Base-by-base conservation (phyloP, 164 flowering plant species). In the Magnolia changhungtana region DNA sequence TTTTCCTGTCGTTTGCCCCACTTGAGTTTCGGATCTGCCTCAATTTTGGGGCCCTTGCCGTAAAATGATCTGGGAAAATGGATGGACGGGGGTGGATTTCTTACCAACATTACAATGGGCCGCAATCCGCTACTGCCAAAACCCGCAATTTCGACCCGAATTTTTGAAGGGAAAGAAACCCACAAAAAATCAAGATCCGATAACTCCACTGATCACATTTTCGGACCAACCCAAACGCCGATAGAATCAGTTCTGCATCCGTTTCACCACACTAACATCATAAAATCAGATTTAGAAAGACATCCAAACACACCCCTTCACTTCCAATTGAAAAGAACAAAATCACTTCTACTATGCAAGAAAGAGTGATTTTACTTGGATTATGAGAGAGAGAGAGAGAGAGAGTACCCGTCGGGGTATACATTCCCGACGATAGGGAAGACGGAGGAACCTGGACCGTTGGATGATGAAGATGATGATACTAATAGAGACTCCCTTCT, bases 321-420 rank as follows among this genome's bases (percentile, higher is more conserved):
- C 3, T 8, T 10, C 16, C 61, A 55, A 55, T 37, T 37, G 18
- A 55, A 37, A 55, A 37, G 45, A 4, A 37, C 4, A 37, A 37
- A 0, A 4, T 37, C 45, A 37, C 45, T 37, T 55, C 18, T 10
- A 55, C 61, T 16, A 16, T 55, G 61, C 61, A 55, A 55, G 13
- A 16, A 55, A 55, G 18, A 16, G 45, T 16, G 13, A 2, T 55
- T 10, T 16, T 55, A 55, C 61, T 55, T 55, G 13, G 61, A 16
- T 16, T 55, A 5, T 3, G 45, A 37, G 45, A 37, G 45, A 37
- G 45, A 37, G 45, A 37, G 45, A 37, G 45, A 37, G 45, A 16
- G 23, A 31, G 14, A 68, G 20, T 68, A 68, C 71, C 71, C 50
- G n/a, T 68, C 50, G 10, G 71, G 71, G 19, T 68, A 68, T 20